Evolutionary conservation across 305 asterid species (phyloP), one percentile per base, ranked within the genome.

Genomic region (Vinca major): DNA sequence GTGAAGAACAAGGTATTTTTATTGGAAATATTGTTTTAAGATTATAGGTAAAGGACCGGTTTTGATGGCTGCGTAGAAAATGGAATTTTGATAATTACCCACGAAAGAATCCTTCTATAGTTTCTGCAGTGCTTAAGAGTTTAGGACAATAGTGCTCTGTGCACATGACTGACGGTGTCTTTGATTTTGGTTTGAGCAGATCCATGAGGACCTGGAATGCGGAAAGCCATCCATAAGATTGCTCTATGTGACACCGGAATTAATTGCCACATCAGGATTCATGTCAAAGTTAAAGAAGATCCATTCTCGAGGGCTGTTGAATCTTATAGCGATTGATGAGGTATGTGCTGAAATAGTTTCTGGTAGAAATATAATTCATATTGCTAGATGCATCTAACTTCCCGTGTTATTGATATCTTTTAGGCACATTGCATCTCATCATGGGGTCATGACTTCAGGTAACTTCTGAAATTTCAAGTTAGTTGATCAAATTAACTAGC

Each of bases 401-500:
- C 57, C 66, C 64, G 63, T 72, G 36, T 58, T 72, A 72, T 14
- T 78, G 60, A 68, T 70, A 77, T 57, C 47, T 80, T 82, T 72
- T 79, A 92, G 97, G 98, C 98, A 76, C 98, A 92, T 78, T 92
- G 98, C 78, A 88, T 92, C 78, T 92, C 98, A 68, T 70, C 96
- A 49, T 92, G 98, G 98, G 98, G 98, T 75, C 98, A 92, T 77
- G 98, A 92, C 73, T 92, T 92, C 86, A 88, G 98, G 98, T 92
- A 67, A 57, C 63, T 74, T 64, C 66, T 73, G 5, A 39, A 53
- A 62, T 37, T 57, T 50, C 21, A 17, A 33, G 44, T n/a, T 17
- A 44, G 41, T 41, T 60, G 44, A 63, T 61, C 40, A 37, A 17
- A 16, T 53, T 63, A 6, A 33, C 1, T 26, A 19, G 13, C 63